Evolutionary conservation across 441 rosid genomes (phyloP).

Genomic region (Mallotus japonicus): DNA sequence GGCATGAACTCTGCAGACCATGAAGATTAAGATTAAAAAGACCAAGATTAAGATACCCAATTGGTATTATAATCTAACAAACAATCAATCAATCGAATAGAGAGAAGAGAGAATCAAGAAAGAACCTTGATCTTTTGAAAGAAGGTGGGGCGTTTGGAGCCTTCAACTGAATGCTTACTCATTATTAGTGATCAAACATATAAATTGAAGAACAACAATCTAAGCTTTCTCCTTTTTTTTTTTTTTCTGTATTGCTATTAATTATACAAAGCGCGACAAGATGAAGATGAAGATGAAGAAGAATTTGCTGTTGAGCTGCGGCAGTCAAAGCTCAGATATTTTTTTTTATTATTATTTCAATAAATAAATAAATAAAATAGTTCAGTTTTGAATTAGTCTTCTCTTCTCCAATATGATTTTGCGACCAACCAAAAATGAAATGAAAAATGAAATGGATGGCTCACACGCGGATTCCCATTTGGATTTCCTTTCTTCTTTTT

Average conservation of each 20-base stretch:
- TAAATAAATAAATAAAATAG: background rate
- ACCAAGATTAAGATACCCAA: background rate
- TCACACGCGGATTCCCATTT: slow-evolving; percentile 5
- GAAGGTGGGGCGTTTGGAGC: slow-evolving; percentile 21
- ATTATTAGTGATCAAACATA: slow-evolving; percentile 18
- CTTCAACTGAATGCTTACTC: slow-evolving; percentile 36
- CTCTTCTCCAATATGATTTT: background rate
- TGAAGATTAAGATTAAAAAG: background rate
- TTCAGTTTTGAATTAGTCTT: background rate
- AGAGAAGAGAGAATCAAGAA: background rate
- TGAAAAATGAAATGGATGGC: background rate
- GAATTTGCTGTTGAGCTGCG: slow-evolving; percentile 10
- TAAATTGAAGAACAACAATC: background rate
- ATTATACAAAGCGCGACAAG: background rate
- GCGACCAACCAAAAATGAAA: background rate
- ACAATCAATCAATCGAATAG: background rate
- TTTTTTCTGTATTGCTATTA: background rate
- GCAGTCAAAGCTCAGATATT: background rate
- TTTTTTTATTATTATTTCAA: background rate
- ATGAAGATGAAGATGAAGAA: background rate
- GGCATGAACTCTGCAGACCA: slow-evolving; percentile 33
- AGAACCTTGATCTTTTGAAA: slow-evolving; percentile 44
- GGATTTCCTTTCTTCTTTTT: background rate
- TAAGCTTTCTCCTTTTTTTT: background rate
- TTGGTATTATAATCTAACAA: too few species aligned